Conservation (phyloP, 352 stramenopile species). For the Globisporangium barbulae region DNA sequence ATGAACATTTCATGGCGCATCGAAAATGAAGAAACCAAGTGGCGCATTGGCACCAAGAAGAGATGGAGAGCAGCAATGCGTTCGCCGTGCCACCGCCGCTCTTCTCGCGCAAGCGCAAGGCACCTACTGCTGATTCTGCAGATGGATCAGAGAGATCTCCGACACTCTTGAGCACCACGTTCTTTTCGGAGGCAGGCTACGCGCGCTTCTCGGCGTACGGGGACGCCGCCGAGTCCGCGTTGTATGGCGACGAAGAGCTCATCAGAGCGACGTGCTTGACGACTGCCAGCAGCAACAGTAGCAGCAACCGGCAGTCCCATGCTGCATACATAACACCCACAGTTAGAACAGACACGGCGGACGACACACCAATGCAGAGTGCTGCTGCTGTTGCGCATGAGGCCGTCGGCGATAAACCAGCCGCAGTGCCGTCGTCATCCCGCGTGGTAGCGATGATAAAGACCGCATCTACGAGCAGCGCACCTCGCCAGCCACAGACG, state of each 20-base stretch:
- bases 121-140: not conserved
- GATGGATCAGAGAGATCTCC: not conserved
- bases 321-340: not conserved
- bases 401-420: not conserved
- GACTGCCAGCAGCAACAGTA: not conserved
- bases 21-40: not conserved
- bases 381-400: not conserved
- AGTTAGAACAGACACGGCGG: not conserved
- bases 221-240: conserved; percentile 16
- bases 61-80: conserved; percentile 24
- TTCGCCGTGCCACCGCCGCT: conserved; percentile 52
- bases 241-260: conserved; percentile 31
- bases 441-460: not conserved
- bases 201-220: conserved; percentile 30
- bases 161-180: conserved; percentile 1
- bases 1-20: not conserved
- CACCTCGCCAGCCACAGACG: not conserved
- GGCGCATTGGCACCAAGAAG: not conserved
- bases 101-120: conserved; percentile 40
- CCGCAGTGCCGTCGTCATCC: not conserved
- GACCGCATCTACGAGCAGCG: not conserved
- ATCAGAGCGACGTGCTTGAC: conserved; percentile 23
- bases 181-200: conserved; percentile 42
- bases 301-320: not conserved
- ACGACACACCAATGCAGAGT: not conserved